Evolutionary conservation across 2,329 filamentous ascomycete genomes (phyloP).

Genomic region (Alternaria arborescens): DNA sequence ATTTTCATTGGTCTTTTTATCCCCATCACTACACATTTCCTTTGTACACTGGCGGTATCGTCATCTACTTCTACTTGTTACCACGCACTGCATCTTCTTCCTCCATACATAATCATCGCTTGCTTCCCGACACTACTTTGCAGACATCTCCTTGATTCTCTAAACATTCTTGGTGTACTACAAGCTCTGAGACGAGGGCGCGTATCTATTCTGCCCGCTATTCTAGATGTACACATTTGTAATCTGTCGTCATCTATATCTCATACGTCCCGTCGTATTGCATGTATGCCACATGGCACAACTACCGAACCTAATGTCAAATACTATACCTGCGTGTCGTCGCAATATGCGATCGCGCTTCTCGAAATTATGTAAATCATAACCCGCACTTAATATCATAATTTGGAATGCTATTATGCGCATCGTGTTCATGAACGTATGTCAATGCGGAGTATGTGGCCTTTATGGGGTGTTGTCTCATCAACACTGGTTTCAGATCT

Average conservation of each 20-base stretch:
- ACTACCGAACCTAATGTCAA: not conserved
- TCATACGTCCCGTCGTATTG: not conserved
- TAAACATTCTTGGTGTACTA: not conserved
- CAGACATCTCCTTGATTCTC: slow-evolving; percentile 5
- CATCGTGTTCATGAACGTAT: not conserved
- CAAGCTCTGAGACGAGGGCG: not conserved
- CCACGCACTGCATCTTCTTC: slow-evolving; percentile 6
- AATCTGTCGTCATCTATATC: slow-evolving; percentile 5
- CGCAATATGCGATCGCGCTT: slow-evolving; percentile 1
- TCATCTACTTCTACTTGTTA: slow-evolving; percentile 1
- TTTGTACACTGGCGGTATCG: slow-evolving; percentile 16
- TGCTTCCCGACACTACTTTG: slow-evolving; percentile 4
- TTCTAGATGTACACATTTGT: slow-evolving; percentile 10
- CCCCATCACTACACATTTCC: slow-evolving; percentile 1
- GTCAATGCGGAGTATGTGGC: slow-evolving; percentile 2
- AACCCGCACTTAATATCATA: slow-evolving; percentile 4
- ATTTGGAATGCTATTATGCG: slow-evolving; percentile 11
- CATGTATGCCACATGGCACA: not conserved
- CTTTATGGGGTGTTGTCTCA: slow-evolving; percentile 7
- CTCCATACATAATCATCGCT: slow-evolving; percentile 6
- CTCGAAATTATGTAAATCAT: slow-evolving; percentile 1
- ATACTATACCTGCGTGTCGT: not conserved
- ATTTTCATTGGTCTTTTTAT: slow-evolving; percentile 14
- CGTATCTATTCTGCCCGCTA: not conserved
- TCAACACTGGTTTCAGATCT: slow-evolving; percentile 12